Evolutionary conservation across 1,139 yeast genomes (phyloP).

Genomic region (Arxiozyma slooffiae): DNA sequence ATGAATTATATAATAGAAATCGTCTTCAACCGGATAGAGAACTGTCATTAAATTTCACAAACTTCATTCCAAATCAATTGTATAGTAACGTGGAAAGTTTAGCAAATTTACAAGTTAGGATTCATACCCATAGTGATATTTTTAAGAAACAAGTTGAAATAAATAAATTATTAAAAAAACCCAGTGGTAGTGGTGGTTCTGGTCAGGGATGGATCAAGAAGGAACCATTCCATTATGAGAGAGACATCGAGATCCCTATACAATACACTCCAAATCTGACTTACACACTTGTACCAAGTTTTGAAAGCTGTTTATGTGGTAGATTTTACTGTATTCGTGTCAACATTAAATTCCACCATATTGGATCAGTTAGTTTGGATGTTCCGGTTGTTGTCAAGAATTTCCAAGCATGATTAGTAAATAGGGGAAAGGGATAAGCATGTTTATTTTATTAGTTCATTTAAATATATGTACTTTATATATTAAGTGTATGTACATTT

Average conservation of each 20-base stretch:
- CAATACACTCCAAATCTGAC: constrained; percentile 24
- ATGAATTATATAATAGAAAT: constrained; percentile 14
- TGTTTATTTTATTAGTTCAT: too few relatives aligned
- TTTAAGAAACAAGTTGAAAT: constrained; percentile 22
- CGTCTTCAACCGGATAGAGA: constrained; percentile 5
- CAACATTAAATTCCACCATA: constrained; percentile 28
- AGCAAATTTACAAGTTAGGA: constrained; percentile 18
- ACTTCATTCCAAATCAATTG: constrained; percentile 20
- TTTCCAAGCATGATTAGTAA: background rate
- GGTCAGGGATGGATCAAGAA: constrained; percentile 16
- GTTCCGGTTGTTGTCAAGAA: constrained; percentile 34
- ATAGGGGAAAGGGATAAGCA: background rate
- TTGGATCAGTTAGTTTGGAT: constrained; percentile 26
- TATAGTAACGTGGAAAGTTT: constrained; percentile 23
- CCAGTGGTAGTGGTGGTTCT: background rate
- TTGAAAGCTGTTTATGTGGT: constrained; percentile 47
- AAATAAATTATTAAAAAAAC: background rate
- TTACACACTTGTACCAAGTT: constrained; percentile 45
- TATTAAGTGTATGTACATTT: background rate
- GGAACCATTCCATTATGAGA: constrained; percentile 18
- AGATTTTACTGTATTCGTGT: constrained; percentile 40
- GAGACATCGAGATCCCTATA: constrained; percentile 24
- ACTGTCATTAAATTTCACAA: constrained; percentile 18
- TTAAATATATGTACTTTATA: too few relatives aligned
- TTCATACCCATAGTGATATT: constrained; percentile 12